Evolutionary conservation across 73 alveolate species (phyloP).

Genomic region (Paramecium biaurelia): DNA sequence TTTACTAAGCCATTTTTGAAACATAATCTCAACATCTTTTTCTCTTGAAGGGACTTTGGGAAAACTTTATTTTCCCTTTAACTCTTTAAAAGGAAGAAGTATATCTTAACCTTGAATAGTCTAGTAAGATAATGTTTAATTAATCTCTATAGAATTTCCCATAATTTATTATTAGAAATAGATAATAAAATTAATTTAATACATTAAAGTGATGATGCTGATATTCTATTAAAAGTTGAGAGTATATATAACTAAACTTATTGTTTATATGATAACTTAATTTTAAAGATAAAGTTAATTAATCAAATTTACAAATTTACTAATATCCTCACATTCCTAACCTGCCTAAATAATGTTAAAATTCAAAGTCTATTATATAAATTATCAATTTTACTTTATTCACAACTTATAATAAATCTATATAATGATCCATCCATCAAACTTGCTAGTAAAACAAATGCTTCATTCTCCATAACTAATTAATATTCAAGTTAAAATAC

Average conservation of each 20-base stretch:
- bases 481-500: neutral
- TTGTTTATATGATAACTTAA: neutral
- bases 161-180: neutral
- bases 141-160: constrained; percentile 18
- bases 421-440: constrained; percentile 10
- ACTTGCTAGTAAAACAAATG: neutral
- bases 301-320: neutral
- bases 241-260: neutral
- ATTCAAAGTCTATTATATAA: neutral
- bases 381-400: neutral
- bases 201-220: neutral
- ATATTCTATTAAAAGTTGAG: neutral
- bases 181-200: neutral
- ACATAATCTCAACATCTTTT: constrained; percentile 1
- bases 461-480: neutral
- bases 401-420: neutral
- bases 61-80: neutral
- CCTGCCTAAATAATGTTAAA: neutral
- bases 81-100: neutral
- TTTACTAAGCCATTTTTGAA: neutral
- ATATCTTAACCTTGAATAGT: neutral
- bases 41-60: neutral
- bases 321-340: neutral
- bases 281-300: neutral
- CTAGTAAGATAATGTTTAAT: neutral